Evolutionary conservation across 257 asterid genomes (phyloP), one percentile per base, ranked within the genome.

Genomic region (Nicotiana undulata): DNA sequence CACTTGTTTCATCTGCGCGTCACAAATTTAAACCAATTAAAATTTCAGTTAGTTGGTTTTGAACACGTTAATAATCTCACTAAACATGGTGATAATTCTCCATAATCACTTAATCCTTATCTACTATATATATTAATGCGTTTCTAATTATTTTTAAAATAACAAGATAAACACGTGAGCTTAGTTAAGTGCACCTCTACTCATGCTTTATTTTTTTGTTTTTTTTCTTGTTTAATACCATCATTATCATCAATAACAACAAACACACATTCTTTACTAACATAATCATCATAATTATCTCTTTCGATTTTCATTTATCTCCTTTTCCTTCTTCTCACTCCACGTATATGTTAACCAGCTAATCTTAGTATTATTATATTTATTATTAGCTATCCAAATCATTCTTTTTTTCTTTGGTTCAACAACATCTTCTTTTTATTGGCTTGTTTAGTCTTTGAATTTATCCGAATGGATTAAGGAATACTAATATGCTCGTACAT

Each of bases 11-110:
- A 77, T 59, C 52, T 34, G 51, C 81, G 59, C 68, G 81, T 58
- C 81, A 77, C 40, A 77, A 77, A 34, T 13, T 37, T 58, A 79
- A 77, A 24, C 32, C n/a, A 59, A 79, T 81, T 77, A 18, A 83
- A 81, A 55, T 29, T 72, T 85, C 81, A 81, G 83, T 85, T 80
- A 76, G 84, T 82, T 84, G 81, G 86, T 86, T 7, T 13, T 65
- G 9, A 79, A 65, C 46, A 59, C 52, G 56, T 60, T 75, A 78
- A 44, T 34, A 79, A 82, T 75, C 79, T 68, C 65, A 65, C 68
- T 86, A 77, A 76, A 79, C 85, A 74, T 58, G 82, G 79, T 84
- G 82, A 82, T 88, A 37, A 79, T 63, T 81, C 68, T 81, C 26
- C 63, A 59, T 26, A 77, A 61, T 31, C 65, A 58, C 34, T 32